Percentiles rank a stretch among this genome's conserved stretches.
phyloP scores from a whole-genome alignment of 768 basidiomycete species.

The Leccinum fibrillosum region DNA sequence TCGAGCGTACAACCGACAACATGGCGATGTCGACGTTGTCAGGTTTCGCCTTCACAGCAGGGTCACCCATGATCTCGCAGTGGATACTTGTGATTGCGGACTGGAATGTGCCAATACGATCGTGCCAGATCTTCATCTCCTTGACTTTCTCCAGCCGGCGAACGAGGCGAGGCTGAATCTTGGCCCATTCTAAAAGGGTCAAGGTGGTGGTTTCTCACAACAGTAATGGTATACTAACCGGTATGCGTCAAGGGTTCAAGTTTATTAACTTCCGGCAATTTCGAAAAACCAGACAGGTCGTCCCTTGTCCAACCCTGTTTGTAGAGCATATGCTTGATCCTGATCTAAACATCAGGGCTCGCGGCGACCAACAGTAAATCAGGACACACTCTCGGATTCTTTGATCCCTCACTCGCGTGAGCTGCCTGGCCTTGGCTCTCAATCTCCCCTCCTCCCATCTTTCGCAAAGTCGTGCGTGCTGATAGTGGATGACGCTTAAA shows the following conservation, averaged over 20 bases:
- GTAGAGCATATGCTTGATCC: neutral
- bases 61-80: neutral
- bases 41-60: slow-evolving; percentile 2
- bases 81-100: neutral
- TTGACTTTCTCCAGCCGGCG: neutral
- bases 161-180: slow-evolving; percentile 2
- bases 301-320: neutral
- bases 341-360: slow-evolving; percentile 1
- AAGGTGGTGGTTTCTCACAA: neutral
- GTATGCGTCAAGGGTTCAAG: neutral
- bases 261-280: slow-evolving; percentile 7
- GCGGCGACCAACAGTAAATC: neutral
- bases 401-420: neutral
- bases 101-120: no score
- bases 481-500: neutral
- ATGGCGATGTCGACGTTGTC: slow-evolving; percentile 1
- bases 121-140: neutral
- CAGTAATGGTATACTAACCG: slow-evolving; percentile 4
- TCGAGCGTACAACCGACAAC: neutral
- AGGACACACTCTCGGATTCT: slow-evolving; percentile 3
- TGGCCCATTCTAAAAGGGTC: neutral
- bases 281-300: neutral
- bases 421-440: neutral
- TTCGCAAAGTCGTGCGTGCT: slow-evolving; percentile 11
- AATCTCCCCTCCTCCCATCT: neutral